Evolutionary conservation across 192 early-diverging fungal genomes (phyloP), one percentile per base, ranked within the genome.

Genomic region (Backusella morwellensis): DNA sequence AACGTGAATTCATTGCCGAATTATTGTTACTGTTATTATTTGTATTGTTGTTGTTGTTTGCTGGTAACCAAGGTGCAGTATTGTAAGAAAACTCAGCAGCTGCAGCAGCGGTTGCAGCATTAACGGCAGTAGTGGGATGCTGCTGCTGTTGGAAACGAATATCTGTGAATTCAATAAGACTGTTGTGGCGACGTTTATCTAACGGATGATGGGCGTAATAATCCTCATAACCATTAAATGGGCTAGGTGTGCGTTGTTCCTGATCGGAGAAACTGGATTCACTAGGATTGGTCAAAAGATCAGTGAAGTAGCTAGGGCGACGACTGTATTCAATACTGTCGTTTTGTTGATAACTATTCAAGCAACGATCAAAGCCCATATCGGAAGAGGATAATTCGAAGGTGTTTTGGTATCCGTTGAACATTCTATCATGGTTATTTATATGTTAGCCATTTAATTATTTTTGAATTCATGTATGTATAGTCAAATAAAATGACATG

Each of bases 241-340:
- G 77, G 7, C 72, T 74, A 35, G 73, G 72, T 34, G 77, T 73
- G 34, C 74, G 77, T 52, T 74, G 77, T 40, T 74, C 77, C 41
- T 74, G 66, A 54, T 79, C 77, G 8, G 77, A 75, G 8, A 73
- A 52, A 34, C 77, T 73, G 21, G 77, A 47, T 9, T 74, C 73
- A 41, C 77, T 69, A 23, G 35, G 41, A 44, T 44, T 44, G 26
- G 38, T 69, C 29, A 79, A 54, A 5, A 79, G 36, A 19, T 73
- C 77, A 12, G 77, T 72, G 41, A 72, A 73, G 70, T 79, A 79
- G 40, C 72, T 79, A 29, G 77, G 74, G 21, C 78, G 73, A 34
- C 70, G 70, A 50, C 70, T 72, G 44, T 72, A 72, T 44, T 72
- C 70, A 29, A 72, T 72, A 72, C 70, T 72, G 70, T 72, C 70